Conservation (phyloP, 2,329 filamentous ascomycete species). For the Hysterium pulicare region DNA sequence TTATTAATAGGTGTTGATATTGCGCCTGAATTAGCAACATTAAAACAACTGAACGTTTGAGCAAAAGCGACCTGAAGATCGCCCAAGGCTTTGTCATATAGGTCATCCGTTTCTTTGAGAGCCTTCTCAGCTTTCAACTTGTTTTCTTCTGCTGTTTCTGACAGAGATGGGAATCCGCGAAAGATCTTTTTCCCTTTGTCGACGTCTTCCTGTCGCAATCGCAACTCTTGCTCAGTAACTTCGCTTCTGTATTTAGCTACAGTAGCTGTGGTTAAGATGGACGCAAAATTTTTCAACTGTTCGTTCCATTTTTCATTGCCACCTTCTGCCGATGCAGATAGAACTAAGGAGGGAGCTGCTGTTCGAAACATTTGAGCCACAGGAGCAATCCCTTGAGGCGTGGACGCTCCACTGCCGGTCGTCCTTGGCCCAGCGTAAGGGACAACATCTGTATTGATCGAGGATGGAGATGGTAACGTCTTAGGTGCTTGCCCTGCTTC, state of each 20-base stretch:
- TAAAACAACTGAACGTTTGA: neutral
- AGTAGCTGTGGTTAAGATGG: no score
- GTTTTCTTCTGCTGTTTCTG: neutral
- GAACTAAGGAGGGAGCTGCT: no score
- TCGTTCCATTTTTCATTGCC: no score
- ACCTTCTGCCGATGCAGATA: no score
- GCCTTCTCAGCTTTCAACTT: neutral
- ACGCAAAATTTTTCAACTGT: no score
- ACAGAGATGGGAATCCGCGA: neutral
- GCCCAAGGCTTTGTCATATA: neutral
- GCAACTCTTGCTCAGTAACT: no score
- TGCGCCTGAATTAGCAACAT: neutral
- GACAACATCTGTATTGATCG: conserved; percentile 5
- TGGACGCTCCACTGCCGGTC: conserved; percentile 16
- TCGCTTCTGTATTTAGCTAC: no score
- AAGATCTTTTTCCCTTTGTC: neutral
- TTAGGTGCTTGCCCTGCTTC: no score
- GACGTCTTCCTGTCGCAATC: no score
- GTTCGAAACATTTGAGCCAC: conserved; percentile 1
- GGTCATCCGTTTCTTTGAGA: neutral
- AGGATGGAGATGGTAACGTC: neutral
- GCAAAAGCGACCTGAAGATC: neutral
- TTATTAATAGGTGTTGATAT: neutral
- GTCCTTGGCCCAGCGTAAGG: conserved; percentile 9
- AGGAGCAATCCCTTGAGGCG: conserved; percentile 9